Percentiles rank a stretch among this genome's conserved stretches.
Conservation (phyloP, 2,329 filamentous ascomycete species). For the Harringtonia lauricola region DNA sequence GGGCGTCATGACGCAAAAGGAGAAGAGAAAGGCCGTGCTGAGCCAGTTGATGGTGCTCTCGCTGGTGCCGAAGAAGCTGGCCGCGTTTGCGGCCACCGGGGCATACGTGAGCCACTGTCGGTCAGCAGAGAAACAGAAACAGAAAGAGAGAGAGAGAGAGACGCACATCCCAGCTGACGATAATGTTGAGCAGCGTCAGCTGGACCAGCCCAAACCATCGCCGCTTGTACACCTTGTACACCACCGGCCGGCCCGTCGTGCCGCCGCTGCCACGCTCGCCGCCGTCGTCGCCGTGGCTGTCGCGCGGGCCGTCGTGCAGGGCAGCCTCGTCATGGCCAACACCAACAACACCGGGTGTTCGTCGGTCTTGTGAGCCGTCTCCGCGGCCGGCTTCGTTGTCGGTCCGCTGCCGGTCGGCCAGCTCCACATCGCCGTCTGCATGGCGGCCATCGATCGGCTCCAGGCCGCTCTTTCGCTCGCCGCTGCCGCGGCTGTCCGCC, state of each 20-base stretch:
- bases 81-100: slow-evolving; percentile 63
- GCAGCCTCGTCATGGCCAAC: no score
- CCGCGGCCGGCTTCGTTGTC: no score
- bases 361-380: no score
- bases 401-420: no score
- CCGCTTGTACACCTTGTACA: slow-evolving; percentile 54
- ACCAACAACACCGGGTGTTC: no score
- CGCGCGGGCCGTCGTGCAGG: no score
- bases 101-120: slow-evolving; percentile 83
- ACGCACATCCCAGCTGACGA: slow-evolving; percentile 92
- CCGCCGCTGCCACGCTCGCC: slow-evolving; percentile 2
- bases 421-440: no score
- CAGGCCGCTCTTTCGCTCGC: no score
- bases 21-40: slow-evolving; percentile 75
- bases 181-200: slow-evolving; percentile 77
- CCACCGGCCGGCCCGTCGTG: background rate
- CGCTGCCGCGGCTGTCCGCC: no score
- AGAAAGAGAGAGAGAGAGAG: background rate
- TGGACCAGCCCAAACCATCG: slow-evolving; percentile 82
- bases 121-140: background rate
- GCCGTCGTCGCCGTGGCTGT: background rate
- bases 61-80: slow-evolving; percentile 63
- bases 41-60: slow-evolving; percentile 86
- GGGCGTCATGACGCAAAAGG: slow-evolving; percentile 66
- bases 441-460: no score